Percentiles rank a stretch among this genome's conserved stretches.
Evolutionary conservation across 1,284 basidiomycete genomes (phyloP).

Genomic region (Vanrija pseudolonga): DNA sequence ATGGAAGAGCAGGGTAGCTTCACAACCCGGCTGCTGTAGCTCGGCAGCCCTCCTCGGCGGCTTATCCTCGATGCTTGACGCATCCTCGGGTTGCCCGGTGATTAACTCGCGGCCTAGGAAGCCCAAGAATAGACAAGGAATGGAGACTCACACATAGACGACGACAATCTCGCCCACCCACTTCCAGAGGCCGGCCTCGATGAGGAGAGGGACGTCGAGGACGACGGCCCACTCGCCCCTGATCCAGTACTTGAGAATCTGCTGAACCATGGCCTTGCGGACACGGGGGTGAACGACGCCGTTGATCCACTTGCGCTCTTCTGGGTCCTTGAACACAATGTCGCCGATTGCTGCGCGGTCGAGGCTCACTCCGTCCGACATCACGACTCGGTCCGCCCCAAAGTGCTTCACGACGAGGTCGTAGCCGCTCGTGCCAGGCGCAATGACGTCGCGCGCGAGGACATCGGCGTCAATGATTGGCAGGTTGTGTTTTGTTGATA

Average conservation of each 20-base stretch:
- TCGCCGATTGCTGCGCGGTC: constrained; percentile 79
- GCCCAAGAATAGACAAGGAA: no score
- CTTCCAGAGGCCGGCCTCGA: constrained; percentile 83
- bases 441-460: constrained; percentile 81
- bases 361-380: constrained; percentile 62
- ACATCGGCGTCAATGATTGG: constrained; percentile 91
- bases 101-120: no score
- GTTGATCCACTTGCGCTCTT: constrained; percentile 71
- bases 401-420: constrained; percentile 66
- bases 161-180: constrained; percentile 80
- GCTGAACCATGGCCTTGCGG: constrained; percentile 66
- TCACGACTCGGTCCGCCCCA: constrained; percentile 62
- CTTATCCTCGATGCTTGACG: no score
- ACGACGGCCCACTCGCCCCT: constrained; percentile 73
- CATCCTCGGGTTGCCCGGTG: no score
- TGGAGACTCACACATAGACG: constrained; percentile 61
- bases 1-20: no score
- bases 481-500: constrained; percentile 58
- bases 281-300: constrained; percentile 88
- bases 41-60: no score
- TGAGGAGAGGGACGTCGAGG: constrained; percentile 87
- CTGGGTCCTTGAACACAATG: constrained; percentile 76
- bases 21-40: no score
- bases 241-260: constrained; percentile 69
- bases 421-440: constrained; percentile 75